A percentile compares a stretch with the other conserved stretches of the same genome.
phyloP scores from a whole-genome alignment of 805 yeast species.

The Wickerhamomyces bovis region DNA sequence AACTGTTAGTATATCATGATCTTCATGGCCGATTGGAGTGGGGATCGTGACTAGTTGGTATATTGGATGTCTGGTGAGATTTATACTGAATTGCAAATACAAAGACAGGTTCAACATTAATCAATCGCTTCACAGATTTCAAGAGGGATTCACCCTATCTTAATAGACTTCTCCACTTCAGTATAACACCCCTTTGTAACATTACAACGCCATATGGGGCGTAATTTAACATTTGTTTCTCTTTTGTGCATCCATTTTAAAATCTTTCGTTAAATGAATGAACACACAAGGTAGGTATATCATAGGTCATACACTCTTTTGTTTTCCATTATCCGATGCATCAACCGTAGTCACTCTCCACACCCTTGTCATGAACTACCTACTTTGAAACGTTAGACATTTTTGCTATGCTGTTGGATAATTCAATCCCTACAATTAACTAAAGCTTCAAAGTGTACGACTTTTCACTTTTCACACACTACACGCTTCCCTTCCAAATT shows the following conservation, averaged over 20 bases:
- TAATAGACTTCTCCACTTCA: too few species aligned
- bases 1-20: slow-evolving; percentile 13
- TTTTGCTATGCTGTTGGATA: slow-evolving; percentile 5
- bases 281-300: too few species aligned
- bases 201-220: background rate
- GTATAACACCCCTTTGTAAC: too few species aligned
- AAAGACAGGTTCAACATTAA: too few species aligned
- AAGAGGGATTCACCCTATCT: background rate
- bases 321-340: background rate
- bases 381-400: slow-evolving; percentile 29
- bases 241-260: background rate
- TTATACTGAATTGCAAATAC: too few species aligned
- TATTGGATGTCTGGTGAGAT: too few species aligned
- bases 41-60: background rate
- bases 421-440: background rate
- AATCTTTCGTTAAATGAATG: too few species aligned
- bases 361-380: slow-evolving; percentile 8
- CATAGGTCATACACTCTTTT: too few species aligned
- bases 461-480: background rate
- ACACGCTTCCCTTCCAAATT: background rate
- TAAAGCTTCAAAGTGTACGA: background rate
- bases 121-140: too few species aligned
- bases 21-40: background rate
- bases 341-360: background rate
- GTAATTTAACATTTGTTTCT: background rate